phyloP scores from a whole-genome alignment of 345 rosid genomes.

The Populus euphratica region DNA sequence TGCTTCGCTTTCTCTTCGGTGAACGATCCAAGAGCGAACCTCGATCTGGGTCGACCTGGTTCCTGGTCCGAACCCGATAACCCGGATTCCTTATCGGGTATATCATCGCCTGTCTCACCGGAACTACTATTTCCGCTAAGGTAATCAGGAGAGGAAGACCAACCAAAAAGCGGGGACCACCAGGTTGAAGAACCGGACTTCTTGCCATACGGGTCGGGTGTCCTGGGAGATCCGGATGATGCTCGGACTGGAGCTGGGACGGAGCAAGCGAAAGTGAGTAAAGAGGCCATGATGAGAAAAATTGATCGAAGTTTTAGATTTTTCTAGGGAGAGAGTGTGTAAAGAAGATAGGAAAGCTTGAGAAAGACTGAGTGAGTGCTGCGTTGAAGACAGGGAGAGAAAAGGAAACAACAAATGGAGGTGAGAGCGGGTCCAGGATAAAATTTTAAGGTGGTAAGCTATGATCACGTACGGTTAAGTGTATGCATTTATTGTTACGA shows the following conservation, averaged over 20 bases:
- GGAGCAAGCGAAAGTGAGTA: conserved; percentile 34
- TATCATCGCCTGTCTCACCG: neutral
- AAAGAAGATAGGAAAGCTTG: neutral
- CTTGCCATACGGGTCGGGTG: conserved; percentile 19
- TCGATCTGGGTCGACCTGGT: conserved; percentile 18
- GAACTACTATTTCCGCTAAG: conserved; percentile 13
- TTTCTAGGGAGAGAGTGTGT: neutral
- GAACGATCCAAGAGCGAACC: conserved; percentile 44
- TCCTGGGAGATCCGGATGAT: conserved; percentile 24
- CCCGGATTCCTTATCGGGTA: conserved; percentile 10
- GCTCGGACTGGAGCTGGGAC: conserved; percentile 39
- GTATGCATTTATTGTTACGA: neutral
- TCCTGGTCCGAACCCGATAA: conserved; percentile 19
- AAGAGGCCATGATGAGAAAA: conserved; percentile 42
- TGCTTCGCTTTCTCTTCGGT: conserved; percentile 71
- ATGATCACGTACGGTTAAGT: neutral
- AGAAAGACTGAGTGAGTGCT: neutral
- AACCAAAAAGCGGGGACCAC: conserved; percentile 72
- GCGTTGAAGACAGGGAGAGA: neutral
- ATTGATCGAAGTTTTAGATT: neutral
- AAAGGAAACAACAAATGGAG: neutral
- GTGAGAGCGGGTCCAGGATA: neutral
- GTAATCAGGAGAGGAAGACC: conserved; percentile 65
- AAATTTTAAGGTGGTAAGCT: neutral
- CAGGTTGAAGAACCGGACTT: conserved; percentile 35